Conservation (phyloP, 192 early-diverging fungal species). For the Mortierella alpina region DNA sequence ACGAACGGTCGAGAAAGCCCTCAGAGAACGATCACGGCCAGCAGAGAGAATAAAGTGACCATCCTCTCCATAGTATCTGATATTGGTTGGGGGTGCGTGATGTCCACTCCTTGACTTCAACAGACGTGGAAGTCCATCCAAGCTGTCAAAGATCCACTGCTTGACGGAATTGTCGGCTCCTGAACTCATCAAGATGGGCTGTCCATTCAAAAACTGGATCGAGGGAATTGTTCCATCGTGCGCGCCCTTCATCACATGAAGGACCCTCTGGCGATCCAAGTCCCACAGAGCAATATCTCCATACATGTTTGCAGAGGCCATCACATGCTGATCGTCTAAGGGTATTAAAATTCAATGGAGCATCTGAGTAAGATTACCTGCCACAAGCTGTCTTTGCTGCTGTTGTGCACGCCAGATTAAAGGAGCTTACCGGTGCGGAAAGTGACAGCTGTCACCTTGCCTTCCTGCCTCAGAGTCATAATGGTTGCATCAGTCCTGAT, state of each 20-base stretch:
- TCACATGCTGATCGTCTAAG: slow-evolving; percentile 82
- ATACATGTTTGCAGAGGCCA: slow-evolving; percentile 89
- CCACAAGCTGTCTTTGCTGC: neutral
- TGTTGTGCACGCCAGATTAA: neutral
- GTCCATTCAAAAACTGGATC: slow-evolving; percentile 82
- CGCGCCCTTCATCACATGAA: slow-evolving; percentile 86
- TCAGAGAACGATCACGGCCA: slow-evolving; percentile 85
- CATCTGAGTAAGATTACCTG: neutral
- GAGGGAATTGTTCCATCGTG: slow-evolving; percentile 85
- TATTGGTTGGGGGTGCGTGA: slow-evolving; percentile 81
- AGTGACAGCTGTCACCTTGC: slow-evolving; percentile 87
- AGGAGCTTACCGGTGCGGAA: slow-evolving; percentile 83
- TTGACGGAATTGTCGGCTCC: slow-evolving; percentile 93
- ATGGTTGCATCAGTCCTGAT: slow-evolving; percentile 83
- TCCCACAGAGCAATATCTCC: slow-evolving; percentile 97
- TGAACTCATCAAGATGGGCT: slow-evolving; percentile 89
- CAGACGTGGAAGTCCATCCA: slow-evolving; percentile 82
- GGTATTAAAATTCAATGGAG: slow-evolving; percentile 9
- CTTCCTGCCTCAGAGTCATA: slow-evolving; percentile 84
- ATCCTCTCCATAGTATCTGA: slow-evolving; percentile 71
- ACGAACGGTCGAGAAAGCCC: slow-evolving; percentile 85
- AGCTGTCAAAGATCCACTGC: slow-evolving; percentile 95
- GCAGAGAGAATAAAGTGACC: slow-evolving; percentile 81
- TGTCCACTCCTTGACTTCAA: slow-evolving; percentile 90
- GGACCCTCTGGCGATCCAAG: slow-evolving; percentile 76